Conservation (phyloP, 2,329 filamentous ascomycete genomes). For the Sarocladiaceae sp. region DNA sequence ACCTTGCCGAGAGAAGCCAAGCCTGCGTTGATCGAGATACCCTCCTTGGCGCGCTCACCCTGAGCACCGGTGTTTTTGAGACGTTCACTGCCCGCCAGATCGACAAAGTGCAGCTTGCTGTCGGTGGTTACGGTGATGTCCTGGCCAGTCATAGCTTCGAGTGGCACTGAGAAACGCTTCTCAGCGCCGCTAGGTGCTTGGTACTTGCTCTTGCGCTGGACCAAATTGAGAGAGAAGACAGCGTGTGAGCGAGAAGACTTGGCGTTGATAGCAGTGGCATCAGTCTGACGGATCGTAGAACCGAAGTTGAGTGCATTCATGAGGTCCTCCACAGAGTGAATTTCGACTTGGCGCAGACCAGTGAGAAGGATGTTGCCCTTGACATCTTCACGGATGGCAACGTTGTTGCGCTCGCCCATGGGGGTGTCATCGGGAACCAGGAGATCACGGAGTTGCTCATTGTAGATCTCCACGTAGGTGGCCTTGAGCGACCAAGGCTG, state of each 20-base stretch:
- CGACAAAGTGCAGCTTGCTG: conserved; percentile 98
- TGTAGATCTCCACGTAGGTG: conserved; percentile 96
- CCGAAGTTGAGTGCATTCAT: conserved; percentile 86
- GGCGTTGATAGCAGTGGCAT: conserved; percentile 94
- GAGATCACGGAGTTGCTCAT: conserved; percentile 89
- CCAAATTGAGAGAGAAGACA: conserved; percentile 89
- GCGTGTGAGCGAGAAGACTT: conserved; percentile 97
- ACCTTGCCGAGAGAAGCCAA: conserved; percentile 94
- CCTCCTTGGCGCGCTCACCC: conserved; percentile 88
- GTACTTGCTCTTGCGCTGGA: conserved; percentile 68
- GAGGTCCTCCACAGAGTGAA: conserved; percentile 88
- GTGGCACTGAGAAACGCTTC: conserved; percentile 79
- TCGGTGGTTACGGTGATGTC: conserved; percentile 76
- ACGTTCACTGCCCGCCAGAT: conserved; percentile 92
- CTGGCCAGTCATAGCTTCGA: conserved; percentile 66
- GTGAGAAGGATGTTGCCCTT: conserved; percentile 94
- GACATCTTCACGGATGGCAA: conserved; percentile 89
- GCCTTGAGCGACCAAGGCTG: conserved; percentile 89
- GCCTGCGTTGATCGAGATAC: conserved; percentile 96
- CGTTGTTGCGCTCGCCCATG: conserved; percentile 62
- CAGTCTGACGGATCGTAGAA: conserved; percentile 90
- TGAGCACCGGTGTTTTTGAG: conserved; percentile 96
- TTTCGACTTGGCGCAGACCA: conserved; percentile 77
- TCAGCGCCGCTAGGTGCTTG: conserved; percentile 48
- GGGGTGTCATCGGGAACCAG: conserved; percentile 71